Conservation (phyloP, 176 grass and related monocot species). For the Saccharum spontaneum region DNA sequence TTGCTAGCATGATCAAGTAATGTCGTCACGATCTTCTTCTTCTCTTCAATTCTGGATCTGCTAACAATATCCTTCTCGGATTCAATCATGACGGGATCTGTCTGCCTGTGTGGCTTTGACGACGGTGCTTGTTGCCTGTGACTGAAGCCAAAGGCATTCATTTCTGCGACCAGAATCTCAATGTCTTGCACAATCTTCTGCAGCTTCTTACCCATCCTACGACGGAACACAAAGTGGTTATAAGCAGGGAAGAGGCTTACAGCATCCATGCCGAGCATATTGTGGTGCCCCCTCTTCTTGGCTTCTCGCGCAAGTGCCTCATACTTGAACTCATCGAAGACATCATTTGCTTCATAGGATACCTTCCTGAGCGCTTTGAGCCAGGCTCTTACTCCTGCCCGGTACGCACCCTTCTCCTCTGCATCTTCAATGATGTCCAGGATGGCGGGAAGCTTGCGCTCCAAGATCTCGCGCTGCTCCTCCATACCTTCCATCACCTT, state of each 20-base stretch:
- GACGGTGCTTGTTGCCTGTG: too few species aligned
- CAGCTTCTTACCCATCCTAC: conserved; percentile 43
- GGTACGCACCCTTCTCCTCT: background rate
- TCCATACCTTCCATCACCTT: conserved; percentile 7
- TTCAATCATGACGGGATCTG: background rate
- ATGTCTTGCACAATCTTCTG: conserved; percentile 16
- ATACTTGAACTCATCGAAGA: background rate
- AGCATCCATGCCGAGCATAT: background rate
- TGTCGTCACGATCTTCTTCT: conserved; percentile 9
- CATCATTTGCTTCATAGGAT: background rate
- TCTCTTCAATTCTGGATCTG: conserved; percentile 35
- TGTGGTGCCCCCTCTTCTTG: conserved; percentile 13
- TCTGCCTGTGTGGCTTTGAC: background rate
- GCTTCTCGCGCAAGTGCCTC: conserved; percentile 14
- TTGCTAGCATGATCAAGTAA: background rate
- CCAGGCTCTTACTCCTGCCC: background rate
- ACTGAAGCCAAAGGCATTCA: conserved; percentile 9
- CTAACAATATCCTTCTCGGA: background rate
- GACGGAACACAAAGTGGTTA: conserved; percentile 3
- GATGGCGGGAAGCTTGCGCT: background rate
- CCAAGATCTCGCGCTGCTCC: background rate
- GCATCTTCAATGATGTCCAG: background rate
- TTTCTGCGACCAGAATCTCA: background rate
- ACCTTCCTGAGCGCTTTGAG: background rate
- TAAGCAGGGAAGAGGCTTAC: background rate